Base-by-base conservation (phyloP, 78 protist genomes). In the Dictyostelium brefeldianum region DNA sequence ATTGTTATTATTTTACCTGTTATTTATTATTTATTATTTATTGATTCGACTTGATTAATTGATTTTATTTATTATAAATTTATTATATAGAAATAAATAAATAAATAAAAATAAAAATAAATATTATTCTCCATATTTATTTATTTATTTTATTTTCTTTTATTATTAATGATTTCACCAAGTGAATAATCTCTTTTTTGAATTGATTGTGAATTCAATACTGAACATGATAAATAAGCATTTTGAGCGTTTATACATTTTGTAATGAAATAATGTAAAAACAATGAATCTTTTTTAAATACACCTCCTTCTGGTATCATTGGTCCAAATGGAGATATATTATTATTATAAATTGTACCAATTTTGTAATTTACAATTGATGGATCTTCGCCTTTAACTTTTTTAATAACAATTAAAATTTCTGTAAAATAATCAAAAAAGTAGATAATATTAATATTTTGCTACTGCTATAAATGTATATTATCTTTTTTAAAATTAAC, bases 341-440 rank as follows among this genome's bases (percentile, higher is more conserved):
- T 78, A 9, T 78, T 56, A 78, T 78, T 78, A 53, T 48, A 48
- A 5, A 27, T 29, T 15, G 69, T 18, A 25, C 83, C 83, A 48
- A 78, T n/a, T 78, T 78, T 78, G 65, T 87, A 87, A 62, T 74
- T 1, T 20, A 77, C 20, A 15, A n/a, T 46, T 11, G 59, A 48
- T 29, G 75, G 82, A 77, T 74, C 84, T 64, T 64, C 92, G 2
- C 46, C 77, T 64, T 64, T 87, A 47, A 87, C 92, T 62, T 87
- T 87, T 77, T 54, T 87, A 65, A 87, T 64, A 8, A 59, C 48
- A 54, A 87, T 59, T 41, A 87, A 62, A 46, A 77, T 77, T 62
- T 83, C 91, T 83, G 57, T 25, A 59, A 59, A 22, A n/a, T n/a
- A n/a, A n/a, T n/a, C n/a, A n/a, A n/a, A n/a, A n/a, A n/a, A n/a